Base-by-base conservation (phyloP, 1,284 basidiomycete species). In the Golubevia sp. region DNA sequence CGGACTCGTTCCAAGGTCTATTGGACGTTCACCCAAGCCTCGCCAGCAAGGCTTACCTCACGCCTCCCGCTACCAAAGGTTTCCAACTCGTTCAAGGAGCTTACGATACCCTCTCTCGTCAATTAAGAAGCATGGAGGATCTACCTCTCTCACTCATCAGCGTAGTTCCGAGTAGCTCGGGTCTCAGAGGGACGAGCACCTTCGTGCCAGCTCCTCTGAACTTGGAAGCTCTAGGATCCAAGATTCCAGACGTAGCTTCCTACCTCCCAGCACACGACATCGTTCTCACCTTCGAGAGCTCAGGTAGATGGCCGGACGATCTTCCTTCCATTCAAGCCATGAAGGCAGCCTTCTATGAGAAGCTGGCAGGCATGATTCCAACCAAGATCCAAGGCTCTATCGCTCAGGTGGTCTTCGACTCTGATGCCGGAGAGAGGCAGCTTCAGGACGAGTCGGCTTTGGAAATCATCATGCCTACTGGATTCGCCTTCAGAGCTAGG, bases 221-320 rank as follows among this genome's bases (percentile, higher is more conserved):
- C 48, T 59, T 84, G 7, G 67, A 68, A 11, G 68, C 68, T 49
- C 70, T 77, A 18, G 83, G 82, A 6, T 62, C 68, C 23, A 72
- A 73, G 23, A 73, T 83, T 30, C 78, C 84, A 8, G 80, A 84
- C 52, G 54, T 61, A 0, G 76, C 79, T 4, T 76, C 83, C 21
- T 73, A 76, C 56, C 52, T 84, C 83, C 92, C 61, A 73, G 86
- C 71, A 20, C 83, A 67, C 63, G 82, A 70, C 78, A 84, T 62
- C 86, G 89, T 61, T 86, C 87, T 49, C 71, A 84, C 20, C 87
- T 88, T 67, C 87, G 92, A 59, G 87, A 89, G 38, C 91, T 96
- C 93, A 0, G 90, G 91, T 0, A 88, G 89, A 70, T 99, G 97
- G 97, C 97, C 97, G 0, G 94, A 98, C 77, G 94, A 99, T 74